phyloP scores from a whole-genome alignment of 2,329 filamentous ascomycete genomes.

The Cladosporium sp. region DNA sequence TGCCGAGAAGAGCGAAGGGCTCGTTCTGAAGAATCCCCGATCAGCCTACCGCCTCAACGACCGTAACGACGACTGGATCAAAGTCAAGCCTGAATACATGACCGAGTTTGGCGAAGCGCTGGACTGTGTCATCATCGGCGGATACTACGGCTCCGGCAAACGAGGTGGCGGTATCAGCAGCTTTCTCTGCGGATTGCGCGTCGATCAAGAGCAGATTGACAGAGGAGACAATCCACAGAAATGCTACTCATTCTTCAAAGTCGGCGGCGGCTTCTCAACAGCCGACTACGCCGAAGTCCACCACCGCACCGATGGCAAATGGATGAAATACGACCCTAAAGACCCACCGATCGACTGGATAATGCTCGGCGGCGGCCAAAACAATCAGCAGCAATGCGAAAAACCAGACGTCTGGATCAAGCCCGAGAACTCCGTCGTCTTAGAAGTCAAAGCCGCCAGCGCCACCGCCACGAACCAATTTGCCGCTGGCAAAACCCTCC shows the following conservation, averaged over 20 bases:
- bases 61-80: slow-evolving; percentile 94
- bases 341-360: slow-evolving; percentile 75
- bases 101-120: slow-evolving; percentile 89
- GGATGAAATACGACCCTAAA: slow-evolving; percentile 76
- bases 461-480: slow-evolving; percentile 74
- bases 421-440: slow-evolving; percentile 78
- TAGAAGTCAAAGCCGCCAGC: slow-evolving; percentile 84
- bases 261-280: slow-evolving; percentile 86
- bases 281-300: slow-evolving; percentile 80
- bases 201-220: slow-evolving; percentile 61
- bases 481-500: slow-evolving; percentile 69
- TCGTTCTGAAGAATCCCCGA: slow-evolving; percentile 89
- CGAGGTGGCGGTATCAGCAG: slow-evolving; percentile 79
- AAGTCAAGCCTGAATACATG: slow-evolving; percentile 99
- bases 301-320: slow-evolving; percentile 85
- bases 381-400: slow-evolving; percentile 63
- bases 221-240: slow-evolving; percentile 60
- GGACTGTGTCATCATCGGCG: slow-evolving; percentile 84
- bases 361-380: slow-evolving; percentile 67
- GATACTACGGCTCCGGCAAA: slow-evolving; percentile 84
- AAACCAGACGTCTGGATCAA: slow-evolving; percentile 90
- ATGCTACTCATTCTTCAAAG: slow-evolving; percentile 94
- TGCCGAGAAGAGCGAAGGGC: slow-evolving; percentile 79
- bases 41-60: slow-evolving; percentile 84
- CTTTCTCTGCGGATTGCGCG: slow-evolving; percentile 86